A percentile compares a stretch with the other conserved stretches of the same genome.
These are phyloP conservation scores for Chenopodium quinoa DNA, from an alignment of 148 eudicot species.

Conservation along the genomic window DNA sequence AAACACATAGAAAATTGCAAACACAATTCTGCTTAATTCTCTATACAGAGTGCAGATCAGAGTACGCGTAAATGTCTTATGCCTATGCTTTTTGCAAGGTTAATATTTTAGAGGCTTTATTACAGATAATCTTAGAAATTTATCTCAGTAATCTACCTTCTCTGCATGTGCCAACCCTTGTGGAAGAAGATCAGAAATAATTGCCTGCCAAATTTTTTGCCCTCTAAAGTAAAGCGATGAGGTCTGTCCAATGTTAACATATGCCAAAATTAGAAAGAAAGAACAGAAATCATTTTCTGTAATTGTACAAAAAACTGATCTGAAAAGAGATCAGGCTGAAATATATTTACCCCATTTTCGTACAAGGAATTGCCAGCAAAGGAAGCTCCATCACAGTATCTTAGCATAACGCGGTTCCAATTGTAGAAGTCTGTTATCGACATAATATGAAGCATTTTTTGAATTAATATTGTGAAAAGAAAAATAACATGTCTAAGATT, in stretches of 20 bases:
- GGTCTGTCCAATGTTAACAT: constrained; percentile 15
- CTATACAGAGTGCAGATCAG: constrained; percentile 1
- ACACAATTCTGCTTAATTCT: too few species aligned
- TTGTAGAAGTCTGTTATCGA: constrained; percentile 75
- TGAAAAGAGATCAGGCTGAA: not conserved
- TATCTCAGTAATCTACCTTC: constrained; percentile 45
- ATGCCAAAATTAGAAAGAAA: constrained; percentile 2
- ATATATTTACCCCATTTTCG: constrained; percentile 63
- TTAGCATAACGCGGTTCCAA: constrained; percentile 93
- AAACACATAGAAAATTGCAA: too few species aligned
- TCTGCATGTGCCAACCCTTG: constrained; percentile 73
- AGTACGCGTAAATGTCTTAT: constrained; percentile 19
- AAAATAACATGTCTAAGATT: not conserved
- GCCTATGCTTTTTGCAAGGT: not conserved
- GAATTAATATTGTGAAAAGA: not conserved
- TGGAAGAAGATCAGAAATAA: constrained; percentile 82
- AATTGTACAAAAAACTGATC: not conserved
- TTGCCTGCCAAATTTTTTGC: constrained; percentile 84
- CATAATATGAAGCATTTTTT: not conserved
- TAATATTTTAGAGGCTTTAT: too few species aligned
- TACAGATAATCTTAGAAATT: not conserved
- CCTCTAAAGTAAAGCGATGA: constrained; percentile 88
- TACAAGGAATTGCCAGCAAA: constrained; percentile 75
- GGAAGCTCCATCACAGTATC: constrained; percentile 98
- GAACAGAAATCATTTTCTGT: not conserved